phyloP scores from a whole-genome alignment of 2,329 filamentous ascomycete species.

The Phaeoacremonium minimum region DNA sequence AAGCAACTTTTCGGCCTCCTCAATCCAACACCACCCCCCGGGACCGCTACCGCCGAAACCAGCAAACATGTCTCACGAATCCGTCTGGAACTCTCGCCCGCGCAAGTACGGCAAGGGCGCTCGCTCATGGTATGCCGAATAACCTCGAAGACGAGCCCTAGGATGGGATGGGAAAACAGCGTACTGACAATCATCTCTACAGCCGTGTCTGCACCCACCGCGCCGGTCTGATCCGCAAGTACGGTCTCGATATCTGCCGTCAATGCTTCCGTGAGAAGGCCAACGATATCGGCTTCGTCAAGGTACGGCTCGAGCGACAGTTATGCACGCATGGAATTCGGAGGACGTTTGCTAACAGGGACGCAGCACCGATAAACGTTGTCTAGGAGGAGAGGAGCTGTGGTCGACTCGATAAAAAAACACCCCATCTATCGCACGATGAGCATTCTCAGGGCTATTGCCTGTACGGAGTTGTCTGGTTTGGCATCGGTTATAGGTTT shows the following conservation, averaged over 20 bases:
- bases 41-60: slow-evolving; percentile 15
- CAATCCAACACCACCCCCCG: slow-evolving; percentile 9
- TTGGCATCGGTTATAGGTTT: slow-evolving; percentile 6
- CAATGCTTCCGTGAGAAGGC: slow-evolving; percentile 75
- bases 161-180: too few species aligned
- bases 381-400: slow-evolving; percentile 5
- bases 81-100: slow-evolving; percentile 98
- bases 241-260: slow-evolving; percentile 87
- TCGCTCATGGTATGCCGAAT: slow-evolving; percentile 76
- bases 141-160: not conserved
- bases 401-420: slow-evolving; percentile 8
- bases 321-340: too few species aligned
- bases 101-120: slow-evolving; percentile 96
- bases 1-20: not conserved
- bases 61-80: slow-evolving; percentile 72
- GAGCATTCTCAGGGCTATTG: slow-evolving; percentile 8
- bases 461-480: slow-evolving; percentile 12
- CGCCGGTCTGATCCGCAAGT: slow-evolving; percentile 99
- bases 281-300: slow-evolving; percentile 69
- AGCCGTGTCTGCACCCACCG: slow-evolving; percentile 80
- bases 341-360: too few species aligned
- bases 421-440: slow-evolving; percentile 7
- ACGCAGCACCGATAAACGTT: slow-evolving; percentile 8
- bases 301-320: too few species aligned
- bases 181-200: slow-evolving; percentile 22